Base-by-base conservation (phyloP, 2,329 filamentous ascomycete species). In the Nemania sp. region DNA sequence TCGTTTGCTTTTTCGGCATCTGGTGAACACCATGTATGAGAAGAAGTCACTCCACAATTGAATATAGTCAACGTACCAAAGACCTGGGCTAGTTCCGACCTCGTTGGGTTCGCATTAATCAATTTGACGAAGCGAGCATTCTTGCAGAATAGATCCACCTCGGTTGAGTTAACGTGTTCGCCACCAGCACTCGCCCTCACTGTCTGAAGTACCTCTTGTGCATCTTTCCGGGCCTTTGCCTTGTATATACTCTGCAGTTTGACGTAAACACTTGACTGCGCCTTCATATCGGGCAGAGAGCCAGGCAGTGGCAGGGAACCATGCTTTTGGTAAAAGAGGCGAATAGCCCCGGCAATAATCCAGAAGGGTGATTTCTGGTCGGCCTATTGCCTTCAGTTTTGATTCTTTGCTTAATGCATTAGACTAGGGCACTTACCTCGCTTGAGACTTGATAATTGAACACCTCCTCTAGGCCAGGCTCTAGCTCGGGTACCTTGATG, bases 281-380 rank as follows among this genome's bases (percentile, higher is more conserved):
- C 91, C 76, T 99, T 99, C 94, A 99, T 99, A 70, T 99, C 94
- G 1, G 95, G 94, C 1, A 99, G 77, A 3, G 88, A 86, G 11
- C 94, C 95, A 0, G 92, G 88, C 0, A 99, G 77, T 14, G 94
- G 94, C 5, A 99, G 79, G 23, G 86, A 80, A 6, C 80, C 75
- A 68, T 97, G 84, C 49, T 83, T 83, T 8, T 81, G 72, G 70
- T 93, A 86, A 71, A 99, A 99, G 17, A 80, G 68, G 56, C 85
- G 85, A 50, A 97, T 79, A 0, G 93, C 92, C 50, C 85, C 80
- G 7, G 90, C 89, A 62, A 97, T 93, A 56, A 92, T 74, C 94
- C 95, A 99, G 75, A 99, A 97, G 53, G 82, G 82, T 0, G 81
- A 81, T 23, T 68, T 72, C 40, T 68, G 66, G 62, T 88, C 77